A percentile compares a stretch with the other conserved stretches of the same genome.
Conservation (phyloP, 106 monocot genomes). For the Apostasia shenzhenica region DNA sequence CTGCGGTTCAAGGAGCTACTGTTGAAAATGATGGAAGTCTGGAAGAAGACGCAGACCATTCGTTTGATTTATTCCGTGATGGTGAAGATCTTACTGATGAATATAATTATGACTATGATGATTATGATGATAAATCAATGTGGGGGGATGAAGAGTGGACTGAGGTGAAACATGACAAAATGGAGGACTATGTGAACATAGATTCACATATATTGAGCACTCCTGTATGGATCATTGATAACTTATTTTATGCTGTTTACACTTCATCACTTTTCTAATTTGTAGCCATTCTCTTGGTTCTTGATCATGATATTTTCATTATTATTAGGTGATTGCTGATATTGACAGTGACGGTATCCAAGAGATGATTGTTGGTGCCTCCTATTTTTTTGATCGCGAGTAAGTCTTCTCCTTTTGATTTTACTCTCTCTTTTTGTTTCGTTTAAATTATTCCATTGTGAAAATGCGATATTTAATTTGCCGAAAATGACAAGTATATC, state of each 20-base stretch:
- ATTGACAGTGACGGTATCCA: constrained; percentile 90
- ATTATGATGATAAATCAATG: constrained; percentile 86
- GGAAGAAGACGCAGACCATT: constrained; percentile 71
- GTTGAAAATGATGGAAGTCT: constrained; percentile 62
- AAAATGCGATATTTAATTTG: no score
- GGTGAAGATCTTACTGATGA: constrained; percentile 76
- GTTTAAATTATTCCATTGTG: no score
- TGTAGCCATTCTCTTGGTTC: background rate
- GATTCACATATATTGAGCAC: constrained; percentile 96
- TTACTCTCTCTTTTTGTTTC: background rate
- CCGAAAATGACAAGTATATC: no score
- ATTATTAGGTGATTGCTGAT: constrained; percentile 87
- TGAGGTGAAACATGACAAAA: constrained; percentile 66
- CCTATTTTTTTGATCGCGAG: constrained; percentile 98
- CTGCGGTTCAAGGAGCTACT: constrained; percentile 19
- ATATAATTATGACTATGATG: constrained; percentile 97
- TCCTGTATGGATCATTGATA: constrained; percentile 55
- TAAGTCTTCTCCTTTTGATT: constrained; percentile 24
- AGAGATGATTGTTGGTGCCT: constrained; percentile 95
- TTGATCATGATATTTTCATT: constrained; percentile 3
- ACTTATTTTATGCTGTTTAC: background rate
- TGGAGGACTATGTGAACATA: constrained; percentile 84
- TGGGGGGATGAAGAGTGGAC: constrained; percentile 96
- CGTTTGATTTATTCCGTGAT: constrained; percentile 87
- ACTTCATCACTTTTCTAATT: background rate